These are phyloP conservation scores for Moesziomyces sp. DNA, from an alignment of 1,284 basidiomycete genomes.

Conservation along the genomic window DNA sequence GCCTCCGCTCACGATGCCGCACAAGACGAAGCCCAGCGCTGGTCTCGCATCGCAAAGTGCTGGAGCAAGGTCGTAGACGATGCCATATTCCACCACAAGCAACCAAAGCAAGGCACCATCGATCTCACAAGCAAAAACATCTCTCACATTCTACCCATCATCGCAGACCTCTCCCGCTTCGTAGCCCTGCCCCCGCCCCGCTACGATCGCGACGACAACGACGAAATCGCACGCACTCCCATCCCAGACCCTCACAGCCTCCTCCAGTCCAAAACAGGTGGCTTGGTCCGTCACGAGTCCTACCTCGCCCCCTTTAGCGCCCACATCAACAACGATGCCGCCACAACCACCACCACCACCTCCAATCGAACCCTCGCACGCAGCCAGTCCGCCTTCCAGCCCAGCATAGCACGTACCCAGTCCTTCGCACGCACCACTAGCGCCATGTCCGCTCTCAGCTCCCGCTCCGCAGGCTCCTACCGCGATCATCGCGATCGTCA, in stretches of 20 bases:
- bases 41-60: constrained; percentile 36
- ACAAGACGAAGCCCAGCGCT: constrained; percentile 19
- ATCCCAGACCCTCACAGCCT: constrained; percentile 12
- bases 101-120: constrained; percentile 31
- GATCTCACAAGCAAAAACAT: constrained; percentile 39
- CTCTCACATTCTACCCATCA: constrained; percentile 40
- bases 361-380: constrained; percentile 22
- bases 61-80: constrained; percentile 47
- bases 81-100: constrained; percentile 29
- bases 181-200: constrained; percentile 45
- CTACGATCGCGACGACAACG: constrained; percentile 25
- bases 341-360: not conserved
- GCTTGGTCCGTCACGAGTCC: constrained; percentile 45
- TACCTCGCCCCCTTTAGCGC: constrained; percentile 45
- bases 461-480: constrained; percentile 34
- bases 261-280: constrained; percentile 34
- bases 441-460: constrained; percentile 27
- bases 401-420: constrained; percentile 19
- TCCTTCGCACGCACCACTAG: constrained; percentile 40
- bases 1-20: constrained; percentile 1
- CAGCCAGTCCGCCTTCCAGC: constrained; percentile 42
- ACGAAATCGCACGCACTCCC: not conserved
- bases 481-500: constrained; percentile 43
- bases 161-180: constrained; percentile 45
- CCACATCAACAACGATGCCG: constrained; percentile 28